phyloP scores from a whole-genome alignment of 2,329 filamentous ascomycete genomes.

The Amauroascus verrucosus region DNA sequence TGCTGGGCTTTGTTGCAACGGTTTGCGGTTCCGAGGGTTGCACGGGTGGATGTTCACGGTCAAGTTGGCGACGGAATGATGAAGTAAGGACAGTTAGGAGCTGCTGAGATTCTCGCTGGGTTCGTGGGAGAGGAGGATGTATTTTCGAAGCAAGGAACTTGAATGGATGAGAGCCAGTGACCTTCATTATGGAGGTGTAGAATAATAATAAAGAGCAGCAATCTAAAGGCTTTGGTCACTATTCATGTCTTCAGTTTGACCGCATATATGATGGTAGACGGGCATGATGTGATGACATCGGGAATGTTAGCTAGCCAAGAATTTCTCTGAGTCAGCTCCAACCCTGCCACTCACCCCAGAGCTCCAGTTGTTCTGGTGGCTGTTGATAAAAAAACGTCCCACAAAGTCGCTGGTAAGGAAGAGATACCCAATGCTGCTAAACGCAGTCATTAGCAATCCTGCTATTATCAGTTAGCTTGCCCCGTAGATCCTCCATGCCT shows the following conservation, averaged over 20 bases:
- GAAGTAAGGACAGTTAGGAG: slow-evolving; percentile 51
- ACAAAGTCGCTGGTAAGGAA: no score
- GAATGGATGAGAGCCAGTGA: slow-evolving; percentile 21
- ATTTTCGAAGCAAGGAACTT: slow-evolving; percentile 46
- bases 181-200: background rate
- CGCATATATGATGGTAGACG: background rate
- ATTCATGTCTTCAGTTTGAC: background rate
- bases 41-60: slow-evolving; percentile 45
- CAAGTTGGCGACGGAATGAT: slow-evolving; percentile 54
- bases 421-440: no score
- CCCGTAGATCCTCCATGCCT: background rate
- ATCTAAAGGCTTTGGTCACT: background rate
- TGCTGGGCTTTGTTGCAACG: background rate
- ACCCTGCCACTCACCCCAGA: no score
- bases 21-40: slow-evolving; percentile 17
- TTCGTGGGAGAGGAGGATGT: slow-evolving; percentile 43
- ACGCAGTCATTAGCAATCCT: no score
- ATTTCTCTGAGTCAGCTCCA: no score
- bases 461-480: background rate
- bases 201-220: background rate
- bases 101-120: slow-evolving; percentile 48
- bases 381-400: no score
- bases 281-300: no score
- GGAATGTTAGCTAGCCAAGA: no score
- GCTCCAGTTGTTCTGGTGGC: no score